Evolutionary conservation across 129 eudicot genomes (phyloP).

Genomic region (Gnaphalium uliginosum): DNA sequence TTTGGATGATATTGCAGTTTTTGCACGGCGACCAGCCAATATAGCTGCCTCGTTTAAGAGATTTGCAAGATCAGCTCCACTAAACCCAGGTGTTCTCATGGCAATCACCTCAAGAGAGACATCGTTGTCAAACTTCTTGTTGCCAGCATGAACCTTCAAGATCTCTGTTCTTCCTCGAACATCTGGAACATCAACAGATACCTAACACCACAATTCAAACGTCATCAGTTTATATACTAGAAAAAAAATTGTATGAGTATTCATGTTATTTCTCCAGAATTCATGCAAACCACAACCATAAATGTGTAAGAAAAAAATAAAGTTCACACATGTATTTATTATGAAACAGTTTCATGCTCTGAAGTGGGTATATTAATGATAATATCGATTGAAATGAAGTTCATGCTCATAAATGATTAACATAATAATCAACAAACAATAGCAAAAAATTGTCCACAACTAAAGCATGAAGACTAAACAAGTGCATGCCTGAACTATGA

Average conservation of each 20-base stretch:
- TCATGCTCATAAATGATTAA: too few species aligned
- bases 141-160: slow-evolving; percentile 87
- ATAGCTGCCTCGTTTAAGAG: slow-evolving; percentile 95
- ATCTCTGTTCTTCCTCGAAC: slow-evolving; percentile 89
- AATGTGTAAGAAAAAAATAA: too few species aligned
- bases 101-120: slow-evolving; percentile 92
- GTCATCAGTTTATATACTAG: slow-evolving; percentile 17
- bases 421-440: too few species aligned
- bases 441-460: too few species aligned
- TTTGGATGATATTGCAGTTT: slow-evolving; percentile 72
- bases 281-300: too few species aligned
- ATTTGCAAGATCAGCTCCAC: slow-evolving; percentile 98
- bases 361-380: too few species aligned
- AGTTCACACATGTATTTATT: too few species aligned
- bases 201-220: slow-evolving; percentile 45
- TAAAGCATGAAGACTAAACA: too few species aligned
- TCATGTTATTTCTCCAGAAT: not conserved
- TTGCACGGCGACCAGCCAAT: slow-evolving; percentile 86
- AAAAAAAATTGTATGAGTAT: too few species aligned
- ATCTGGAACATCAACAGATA: slow-evolving; percentile 89
- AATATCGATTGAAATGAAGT: too few species aligned
- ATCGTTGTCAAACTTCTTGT: slow-evolving; percentile 80
- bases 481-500: too few species aligned
- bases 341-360: too few species aligned
- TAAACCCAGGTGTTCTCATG: slow-evolving; percentile 97